Conservation (phyloP, 2,329 filamentous ascomycete genomes). For the Phoma herbarum region DNA sequence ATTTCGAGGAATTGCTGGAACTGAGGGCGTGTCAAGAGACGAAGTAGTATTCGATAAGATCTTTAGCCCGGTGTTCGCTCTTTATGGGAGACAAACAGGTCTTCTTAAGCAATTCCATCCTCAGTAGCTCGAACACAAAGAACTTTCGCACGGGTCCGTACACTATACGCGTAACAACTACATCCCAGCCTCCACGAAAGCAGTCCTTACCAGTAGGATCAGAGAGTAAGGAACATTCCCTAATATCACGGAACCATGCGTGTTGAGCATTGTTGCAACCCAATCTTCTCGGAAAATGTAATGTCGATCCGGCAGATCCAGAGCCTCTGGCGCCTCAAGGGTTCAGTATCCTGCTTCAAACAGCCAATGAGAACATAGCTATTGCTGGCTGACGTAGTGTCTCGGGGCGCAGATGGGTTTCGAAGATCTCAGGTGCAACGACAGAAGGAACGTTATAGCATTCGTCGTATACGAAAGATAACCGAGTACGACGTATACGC, state of each 20-base stretch:
- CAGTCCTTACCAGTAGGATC: background rate
- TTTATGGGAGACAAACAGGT: background rate
- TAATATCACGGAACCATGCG: too few relatives aligned
- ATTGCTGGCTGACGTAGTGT: constrained; percentile 8
- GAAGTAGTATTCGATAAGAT: background rate
- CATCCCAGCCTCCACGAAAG: background rate
- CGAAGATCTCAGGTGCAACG: constrained; percentile 11
- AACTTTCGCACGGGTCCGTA: background rate
- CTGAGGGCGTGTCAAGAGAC: background rate
- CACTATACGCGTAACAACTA: constrained; percentile 13
- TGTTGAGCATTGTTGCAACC: constrained; percentile 1
- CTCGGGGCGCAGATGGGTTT: constrained; percentile 2
- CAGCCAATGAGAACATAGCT: background rate
- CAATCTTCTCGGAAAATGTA: constrained; percentile 1
- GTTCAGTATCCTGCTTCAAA: background rate
- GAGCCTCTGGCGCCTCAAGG: constrained; percentile 2
- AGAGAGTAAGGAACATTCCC: background rate
- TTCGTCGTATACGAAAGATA: constrained; percentile 13
- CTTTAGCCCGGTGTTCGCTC: too few relatives aligned
- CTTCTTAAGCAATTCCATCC: constrained; percentile 4
- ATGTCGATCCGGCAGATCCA: constrained; percentile 6
- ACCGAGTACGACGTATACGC: constrained; percentile 15
- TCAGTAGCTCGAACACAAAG: background rate
- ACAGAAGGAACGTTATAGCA: constrained; percentile 4
- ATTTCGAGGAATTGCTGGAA: background rate